Evolutionary conservation across 2,329 filamentous ascomycete species (phyloP), one percentile per base, ranked within the genome.

Genomic region (Epicoccum nigrum): DNA sequence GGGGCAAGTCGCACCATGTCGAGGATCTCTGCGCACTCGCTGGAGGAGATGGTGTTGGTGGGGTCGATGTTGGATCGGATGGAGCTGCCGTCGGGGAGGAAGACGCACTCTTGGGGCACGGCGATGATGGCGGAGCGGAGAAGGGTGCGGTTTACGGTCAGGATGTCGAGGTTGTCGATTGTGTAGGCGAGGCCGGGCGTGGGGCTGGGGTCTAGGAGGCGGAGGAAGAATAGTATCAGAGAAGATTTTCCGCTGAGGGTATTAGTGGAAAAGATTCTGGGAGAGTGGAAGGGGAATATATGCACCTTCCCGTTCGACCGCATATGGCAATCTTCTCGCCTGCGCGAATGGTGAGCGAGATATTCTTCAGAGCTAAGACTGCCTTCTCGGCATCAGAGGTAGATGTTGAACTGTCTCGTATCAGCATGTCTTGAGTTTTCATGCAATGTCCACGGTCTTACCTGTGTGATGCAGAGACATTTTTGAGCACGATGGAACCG

Each of bases 1-100:
- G 58, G 40, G 62, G 68, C 71, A 1, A 82, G 61, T 7, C 74
- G 67, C 1, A 80, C 76, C 51, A 73, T 75, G 23, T 67, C 54
- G 0, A 46, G 11, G 5, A 40, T 27, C 19, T 7, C 19, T 1
- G 21, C 17, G 13, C 34, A 39, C 7, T 39, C 83, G 62, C 0
- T 71, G 5, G 32, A 17, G 3, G 50, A 13, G 17, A 41, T n/a
- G 15, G 38, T 31, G 2, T 33, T 9, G 4, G 34, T 37, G 13
- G 50, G 50, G 15, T 49, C 45, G 7, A 53, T 28, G 34, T 53
- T 53, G 5, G 31, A 17, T 25, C 19, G 37, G 1, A 48, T 19
- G 6, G 50, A 35, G 25, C 28, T 32, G 19, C 44, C 31, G 38
- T 53, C 44, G 12, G 51, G 45, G 40, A 47, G 45, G 28, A 40